Evolutionary conservation across 2,329 filamentous ascomycete genomes (phyloP), one percentile per base, ranked within the genome.

Genomic region (Sporothrix schenckii): DNA sequence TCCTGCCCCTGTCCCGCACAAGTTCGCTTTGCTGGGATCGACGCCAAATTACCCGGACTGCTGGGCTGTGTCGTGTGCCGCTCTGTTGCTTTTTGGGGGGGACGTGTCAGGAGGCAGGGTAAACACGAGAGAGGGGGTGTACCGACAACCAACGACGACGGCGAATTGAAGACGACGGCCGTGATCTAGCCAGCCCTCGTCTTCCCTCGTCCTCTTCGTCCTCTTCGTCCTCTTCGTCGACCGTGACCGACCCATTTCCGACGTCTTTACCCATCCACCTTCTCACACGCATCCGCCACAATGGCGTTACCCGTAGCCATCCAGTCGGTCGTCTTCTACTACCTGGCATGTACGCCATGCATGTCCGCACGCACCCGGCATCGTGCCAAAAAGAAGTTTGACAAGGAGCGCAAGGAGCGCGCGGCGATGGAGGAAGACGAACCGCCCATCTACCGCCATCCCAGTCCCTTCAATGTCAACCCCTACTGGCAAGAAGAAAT

Each of bases 401-500:
- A 88, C 77, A 86, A 86, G 75, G 89, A 91, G 72, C 85, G 89
- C 70, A 83, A 87, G 74, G 87, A 91, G 74, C 90, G 91, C 78
- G 85, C 86, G 60, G 87, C 84, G 71, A 80, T 89, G 71, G 87
- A 91, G 75, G 86, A 85, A 69, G 88, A 93, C 74, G 88, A 93
- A 77, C 92, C 92, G 0, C 88, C 87, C 53, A 80, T 88, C 13
- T 95, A 97, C 79, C 85, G 88, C 66, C 93, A 97, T 76, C 93
- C 91, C 1, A 88, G 89, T 58, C 92, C 93, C 0, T 95, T 93
- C 76, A 90, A 89, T 76, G 97, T 93, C 39, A 97, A 97, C 76
- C 90, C 91, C 14, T 92, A 92, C 80, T 97, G 94, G 94, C 83
- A 86, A 44, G 91, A 95, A 77, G 94, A 97, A 80, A 96, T 97